Percentiles rank a stretch among this genome's conserved stretches.
Evolutionary conservation across 345 rosid species (phyloP).

Genomic region (Chamaenerion angustifolium): DNA sequence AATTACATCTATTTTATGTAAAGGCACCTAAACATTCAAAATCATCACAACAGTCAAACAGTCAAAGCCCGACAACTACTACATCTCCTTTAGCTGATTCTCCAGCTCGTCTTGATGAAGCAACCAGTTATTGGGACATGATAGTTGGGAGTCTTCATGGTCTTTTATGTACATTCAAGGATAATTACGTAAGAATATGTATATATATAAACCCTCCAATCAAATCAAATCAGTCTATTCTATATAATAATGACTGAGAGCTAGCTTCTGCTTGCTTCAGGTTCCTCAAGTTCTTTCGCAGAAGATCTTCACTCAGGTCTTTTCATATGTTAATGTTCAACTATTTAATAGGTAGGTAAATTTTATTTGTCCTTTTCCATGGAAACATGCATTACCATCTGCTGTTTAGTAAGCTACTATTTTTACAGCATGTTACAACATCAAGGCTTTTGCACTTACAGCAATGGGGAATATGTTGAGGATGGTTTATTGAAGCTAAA

Average conservation of each 20-base stretch:
- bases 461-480: conserved; percentile 78
- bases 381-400: no score
- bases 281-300: conserved; percentile 70
- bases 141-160: conserved; percentile 46
- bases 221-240: no score
- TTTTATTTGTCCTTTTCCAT: not conserved
- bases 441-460: conserved; percentile 73
- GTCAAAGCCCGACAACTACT: no score
- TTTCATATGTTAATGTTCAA: conserved; percentile 66
- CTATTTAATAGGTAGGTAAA: conserved; percentile 60
- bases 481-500: conserved; percentile 68
- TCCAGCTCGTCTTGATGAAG: conserved; percentile 12
- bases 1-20: no score
- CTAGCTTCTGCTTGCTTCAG: conserved; percentile 22
- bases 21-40: no score
- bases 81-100: no score
- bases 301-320: conserved; percentile 57
- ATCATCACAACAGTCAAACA: no score
- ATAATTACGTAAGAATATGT: conserved; percentile 47
- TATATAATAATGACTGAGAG: no score
- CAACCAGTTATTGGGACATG: conserved; percentile 45
- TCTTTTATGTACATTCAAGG: conserved; percentile 44
- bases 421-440: conserved; percentile 61
- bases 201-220: no score
- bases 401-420: no score